A percentile compares a stretch with the other conserved stretches of the same genome.
These are phyloP conservation scores for Lentinula guzmanii DNA, from an alignment of 768 basidiomycete species.

Conservation along the genomic window DNA sequence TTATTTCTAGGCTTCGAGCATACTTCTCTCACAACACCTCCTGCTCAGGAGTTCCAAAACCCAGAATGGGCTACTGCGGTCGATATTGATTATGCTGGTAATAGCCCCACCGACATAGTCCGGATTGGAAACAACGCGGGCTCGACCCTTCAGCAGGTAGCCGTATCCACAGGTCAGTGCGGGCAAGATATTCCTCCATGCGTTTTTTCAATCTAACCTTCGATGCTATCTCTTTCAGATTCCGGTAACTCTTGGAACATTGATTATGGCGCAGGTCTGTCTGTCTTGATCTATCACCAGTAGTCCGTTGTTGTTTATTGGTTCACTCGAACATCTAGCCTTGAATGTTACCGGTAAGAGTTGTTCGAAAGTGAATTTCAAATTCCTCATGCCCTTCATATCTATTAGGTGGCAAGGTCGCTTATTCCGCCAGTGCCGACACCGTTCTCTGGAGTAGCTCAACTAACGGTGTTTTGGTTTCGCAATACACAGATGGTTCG, in stretches of 20 bases:
- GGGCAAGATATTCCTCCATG: background rate
- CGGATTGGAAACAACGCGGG: constrained; percentile 43
- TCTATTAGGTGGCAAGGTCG: constrained; percentile 18
- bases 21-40: constrained; percentile 25
- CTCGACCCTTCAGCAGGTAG: constrained; percentile 46
- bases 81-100: constrained; percentile 39
- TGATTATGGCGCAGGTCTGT: constrained; percentile 49
- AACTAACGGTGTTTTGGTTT: constrained; percentile 44
- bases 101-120: constrained; percentile 31
- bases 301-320: no score
- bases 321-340: constrained; percentile 13
- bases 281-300: constrained; percentile 21
- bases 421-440: constrained; percentile 47
- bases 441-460: constrained; percentile 54
- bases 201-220: background rate
- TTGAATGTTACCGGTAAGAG: constrained; percentile 27
- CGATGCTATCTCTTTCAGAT: background rate
- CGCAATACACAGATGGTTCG: constrained; percentile 32
- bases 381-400: background rate
- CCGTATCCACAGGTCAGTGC: constrained; percentile 39
- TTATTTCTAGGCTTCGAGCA: constrained; percentile 29
- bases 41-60: constrained; percentile 23
- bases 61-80: constrained; percentile 29
- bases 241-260: constrained; percentile 27
- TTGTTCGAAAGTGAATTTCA: background rate